Evolutionary conservation across 164 flowering plant genomes (phyloP).

Genomic region (Litsea cubeba): DNA sequence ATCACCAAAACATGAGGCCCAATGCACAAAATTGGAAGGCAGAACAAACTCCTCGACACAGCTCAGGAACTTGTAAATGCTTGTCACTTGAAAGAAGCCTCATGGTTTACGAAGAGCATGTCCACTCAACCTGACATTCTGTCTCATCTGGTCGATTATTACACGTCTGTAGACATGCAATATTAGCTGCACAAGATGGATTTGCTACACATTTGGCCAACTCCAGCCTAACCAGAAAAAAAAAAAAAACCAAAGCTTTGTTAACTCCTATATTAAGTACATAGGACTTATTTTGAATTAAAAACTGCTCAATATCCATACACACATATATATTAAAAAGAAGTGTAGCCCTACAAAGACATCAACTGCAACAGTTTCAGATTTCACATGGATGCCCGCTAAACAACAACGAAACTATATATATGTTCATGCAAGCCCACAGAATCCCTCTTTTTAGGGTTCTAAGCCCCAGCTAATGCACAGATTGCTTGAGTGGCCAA

Average conservation of each 20-base stretch:
- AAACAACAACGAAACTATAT: no score
- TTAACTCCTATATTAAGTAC: conserved; percentile 3
- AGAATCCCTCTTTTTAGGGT: no score
- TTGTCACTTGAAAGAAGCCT: not conserved
- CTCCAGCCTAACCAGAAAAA: conserved; percentile 55
- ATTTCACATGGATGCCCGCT: no score
- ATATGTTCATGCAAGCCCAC: no score
- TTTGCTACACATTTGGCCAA: conserved; percentile 83
- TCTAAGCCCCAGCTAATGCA: no score
- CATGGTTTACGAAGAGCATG: not conserved
- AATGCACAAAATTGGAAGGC: not conserved
- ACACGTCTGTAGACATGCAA: conserved; percentile 97
- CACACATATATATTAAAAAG: no score
- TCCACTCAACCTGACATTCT: conserved; percentile 78
- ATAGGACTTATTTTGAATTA: not conserved
- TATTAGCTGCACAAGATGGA: conserved; percentile 93
- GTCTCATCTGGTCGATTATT: conserved; percentile 93
- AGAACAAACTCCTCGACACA: not conserved
- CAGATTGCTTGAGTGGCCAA: no score
- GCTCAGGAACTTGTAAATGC: not conserved
- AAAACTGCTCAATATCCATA: no score
- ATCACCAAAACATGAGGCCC: not conserved
- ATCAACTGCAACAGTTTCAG: no score
- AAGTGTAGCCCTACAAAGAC: no score
- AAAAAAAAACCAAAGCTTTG: conserved; percentile 5